Evolutionary conservation across 1,284 basidiomycete species (phyloP), one percentile per base, ranked within the genome.

Genomic region (Flammula alnicola): DNA sequence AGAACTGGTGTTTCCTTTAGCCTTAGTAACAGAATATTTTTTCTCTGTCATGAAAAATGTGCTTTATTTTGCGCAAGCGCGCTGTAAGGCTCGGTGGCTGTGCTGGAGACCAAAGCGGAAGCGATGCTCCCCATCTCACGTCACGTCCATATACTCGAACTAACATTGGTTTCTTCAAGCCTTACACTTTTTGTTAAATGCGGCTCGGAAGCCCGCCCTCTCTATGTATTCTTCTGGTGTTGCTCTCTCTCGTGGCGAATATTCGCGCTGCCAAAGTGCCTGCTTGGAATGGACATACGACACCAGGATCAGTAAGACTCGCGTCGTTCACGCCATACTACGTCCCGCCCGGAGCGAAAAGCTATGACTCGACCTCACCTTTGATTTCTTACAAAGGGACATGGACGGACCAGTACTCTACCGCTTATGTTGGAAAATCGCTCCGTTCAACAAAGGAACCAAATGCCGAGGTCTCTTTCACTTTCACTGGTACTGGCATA

Each of bases 401-500:
- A 26, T 90, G 88, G 87, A 63, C 64, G 9, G 76, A 80, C 23
- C 65, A 73, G 1, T 81, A 73, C 57, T 83, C 83, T 0, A 62
- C 67, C 1, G 65, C 69, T 26, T 85, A 80, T 56, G 64, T 81
- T 33, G 67, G 75, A 19, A 73, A 77, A n/a, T 78, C 80, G 8
- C 66, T 81, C 16, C 77, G 73, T 19, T 75, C 73, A 60, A 83
- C 83, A 0, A 66, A 70, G 10, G 64, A 76, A 37, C 64, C 66
- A 12, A 75, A 74, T 40, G 81, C 86, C n/a, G 68, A 77, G 9
- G 71, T 79, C 38, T 71, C 72, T 4, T 79, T 88, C 65, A 73
- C 74, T 2, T 90, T 91, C 67, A 72, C 70, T 19, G 87, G 88
- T 8, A 84, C 83, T 8, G 86, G 86, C 1, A 75, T 91, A 56